Percentiles rank a stretch among this genome's conserved stretches.
These are phyloP conservation scores for Quercus dentata DNA, from an alignment of 306 rosid genomes.

Conservation along the genomic window DNA sequence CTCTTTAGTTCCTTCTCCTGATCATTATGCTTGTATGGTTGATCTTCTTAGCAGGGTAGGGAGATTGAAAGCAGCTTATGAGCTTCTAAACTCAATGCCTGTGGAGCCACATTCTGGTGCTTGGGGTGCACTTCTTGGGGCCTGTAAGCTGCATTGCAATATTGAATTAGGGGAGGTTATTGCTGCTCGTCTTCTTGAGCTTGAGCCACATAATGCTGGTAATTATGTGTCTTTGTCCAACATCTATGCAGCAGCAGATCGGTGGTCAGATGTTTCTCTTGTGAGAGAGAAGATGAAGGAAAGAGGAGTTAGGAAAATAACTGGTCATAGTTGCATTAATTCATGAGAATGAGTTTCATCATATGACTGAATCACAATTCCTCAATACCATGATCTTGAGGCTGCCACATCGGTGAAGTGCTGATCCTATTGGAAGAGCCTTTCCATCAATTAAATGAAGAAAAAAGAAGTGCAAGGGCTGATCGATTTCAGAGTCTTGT, in stretches of 20 bases:
- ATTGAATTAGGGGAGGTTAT: conserved; percentile 57
- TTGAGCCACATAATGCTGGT: conserved; percentile 63
- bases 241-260: conserved; percentile 66
- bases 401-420: too few species aligned
- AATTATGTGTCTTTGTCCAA: conserved; percentile 64
- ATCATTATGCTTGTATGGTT: conserved; percentile 76
- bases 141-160: conserved; percentile 53
- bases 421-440: too few species aligned
- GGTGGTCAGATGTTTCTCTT: neutral
- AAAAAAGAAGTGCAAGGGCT: too few species aligned
- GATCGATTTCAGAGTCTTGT: too few species aligned
- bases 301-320: too few species aligned
- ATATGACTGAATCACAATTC: too few species aligned
- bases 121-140: conserved; percentile 79
- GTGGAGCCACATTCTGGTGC: conserved; percentile 59
- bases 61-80: conserved; percentile 48
- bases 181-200: conserved; percentile 50
- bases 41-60: conserved; percentile 79
- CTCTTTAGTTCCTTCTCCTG: conserved; percentile 48
- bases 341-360: too few species aligned
- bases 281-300: conserved; percentile 66
- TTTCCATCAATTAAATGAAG: too few species aligned
- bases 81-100: conserved; percentile 54
- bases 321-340: neutral
- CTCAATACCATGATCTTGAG: too few species aligned